Conservation (phyloP, 345 rosid genomes). For the Combretum micranthum region DNA sequence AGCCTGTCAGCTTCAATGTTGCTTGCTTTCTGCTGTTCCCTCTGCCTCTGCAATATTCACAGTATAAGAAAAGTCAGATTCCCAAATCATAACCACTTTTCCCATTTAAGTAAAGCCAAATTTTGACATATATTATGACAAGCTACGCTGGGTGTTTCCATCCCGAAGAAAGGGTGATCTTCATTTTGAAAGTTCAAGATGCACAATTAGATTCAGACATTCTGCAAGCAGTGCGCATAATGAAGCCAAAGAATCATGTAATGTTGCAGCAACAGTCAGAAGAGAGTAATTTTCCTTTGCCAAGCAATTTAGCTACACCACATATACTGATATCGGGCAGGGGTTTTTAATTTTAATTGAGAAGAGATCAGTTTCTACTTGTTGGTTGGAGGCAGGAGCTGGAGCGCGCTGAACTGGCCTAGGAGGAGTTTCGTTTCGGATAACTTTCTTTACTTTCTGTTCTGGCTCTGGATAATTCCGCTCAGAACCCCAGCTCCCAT, state of each 20-base stretch:
- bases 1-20: slow-evolving; percentile 55
- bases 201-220: neutral
- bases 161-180: too few relatives aligned
- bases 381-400: slow-evolving; percentile 41
- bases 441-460: slow-evolving; percentile 44
- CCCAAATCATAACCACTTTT: neutral
- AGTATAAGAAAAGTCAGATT: too few relatives aligned
- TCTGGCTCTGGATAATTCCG: slow-evolving; percentile 65
- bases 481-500: slow-evolving; percentile 72
- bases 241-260: neutral
- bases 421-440: slow-evolving; percentile 46
- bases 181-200: neutral
- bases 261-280: too few relatives aligned
- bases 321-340: neutral
- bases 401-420: slow-evolving; percentile 29
- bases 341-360: neutral
- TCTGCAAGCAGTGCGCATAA: neutral
- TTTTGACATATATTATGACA: neutral
- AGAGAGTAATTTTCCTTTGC: too few relatives aligned
- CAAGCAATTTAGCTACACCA: neutral
- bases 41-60: slow-evolving; percentile 50
- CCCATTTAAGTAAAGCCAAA: neutral
- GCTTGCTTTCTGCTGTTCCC: slow-evolving; percentile 48
- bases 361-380: slow-evolving; percentile 33
- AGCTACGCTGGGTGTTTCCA: too few relatives aligned